A percentile compares a stretch with the other conserved stretches of the same genome.
Conservation (phyloP, 1,139 yeast species). For the Diutina catenulata region DNA sequence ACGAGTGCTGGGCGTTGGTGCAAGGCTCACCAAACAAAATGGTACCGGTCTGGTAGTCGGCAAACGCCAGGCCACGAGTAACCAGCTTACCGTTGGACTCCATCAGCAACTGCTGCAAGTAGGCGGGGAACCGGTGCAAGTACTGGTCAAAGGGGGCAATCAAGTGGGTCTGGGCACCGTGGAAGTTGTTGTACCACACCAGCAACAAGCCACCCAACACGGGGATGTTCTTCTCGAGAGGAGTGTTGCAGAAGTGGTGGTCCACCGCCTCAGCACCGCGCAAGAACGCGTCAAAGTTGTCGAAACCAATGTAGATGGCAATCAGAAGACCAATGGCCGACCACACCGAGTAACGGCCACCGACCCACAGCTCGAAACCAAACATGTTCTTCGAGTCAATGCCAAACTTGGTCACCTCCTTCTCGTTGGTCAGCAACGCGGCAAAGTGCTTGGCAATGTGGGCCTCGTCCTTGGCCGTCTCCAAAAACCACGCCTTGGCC, state of each 20-base stretch:
- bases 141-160: slow-evolving; percentile 98
- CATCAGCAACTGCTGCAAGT: slow-evolving; percentile 96
- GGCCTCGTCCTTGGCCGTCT: slow-evolving; percentile 49
- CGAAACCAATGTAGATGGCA: slow-evolving; percentile 89
- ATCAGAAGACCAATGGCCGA: slow-evolving; percentile 95
- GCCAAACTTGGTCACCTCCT: slow-evolving; percentile 86
- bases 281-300: slow-evolving; percentile 80
- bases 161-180: slow-evolving; percentile 94
- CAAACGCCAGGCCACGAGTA: slow-evolving; percentile 80
- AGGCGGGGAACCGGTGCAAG: slow-evolving; percentile 98
- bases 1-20: slow-evolving; percentile 97
- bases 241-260: slow-evolving; percentile 74
- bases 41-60: slow-evolving; percentile 91
- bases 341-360: slow-evolving; percentile 99
- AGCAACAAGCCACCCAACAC: slow-evolving; percentile 83
- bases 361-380: slow-evolving; percentile 97
- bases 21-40: slow-evolving; percentile 98
- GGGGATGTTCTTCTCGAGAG: slow-evolving; percentile 86
- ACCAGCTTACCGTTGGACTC: slow-evolving; percentile 98
- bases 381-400: slow-evolving; percentile 97
- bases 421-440: slow-evolving; percentile 89
- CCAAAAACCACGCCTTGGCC: slow-evolving; percentile 90
- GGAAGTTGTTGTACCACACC: slow-evolving; percentile 98
- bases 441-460: slow-evolving; percentile 95
- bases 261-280: slow-evolving; percentile 98